These are phyloP conservation scores for Aspergillus sp. DNA, from an alignment of 2,329 filamentous ascomycete genomes.

Conservation along the genomic window DNA sequence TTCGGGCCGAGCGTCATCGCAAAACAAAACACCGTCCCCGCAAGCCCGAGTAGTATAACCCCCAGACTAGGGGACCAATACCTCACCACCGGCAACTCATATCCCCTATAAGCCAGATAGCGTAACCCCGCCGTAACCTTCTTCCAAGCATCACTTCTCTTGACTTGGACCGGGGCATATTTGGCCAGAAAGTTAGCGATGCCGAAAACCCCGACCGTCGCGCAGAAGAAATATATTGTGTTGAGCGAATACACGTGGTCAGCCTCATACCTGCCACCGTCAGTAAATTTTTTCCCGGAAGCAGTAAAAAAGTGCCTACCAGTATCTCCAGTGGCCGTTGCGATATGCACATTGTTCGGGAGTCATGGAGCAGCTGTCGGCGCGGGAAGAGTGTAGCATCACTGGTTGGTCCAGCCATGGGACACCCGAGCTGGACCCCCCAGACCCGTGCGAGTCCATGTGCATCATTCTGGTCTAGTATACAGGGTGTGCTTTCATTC, in stretches of 20 bases:
- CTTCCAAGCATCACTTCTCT: conserved; percentile 23
- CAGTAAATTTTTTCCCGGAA: neutral
- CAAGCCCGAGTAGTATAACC: conserved; percentile 33
- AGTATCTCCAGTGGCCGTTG: conserved; percentile 22
- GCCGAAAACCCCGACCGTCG: conserved; percentile 43
- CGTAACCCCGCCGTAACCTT: conserved; percentile 31
- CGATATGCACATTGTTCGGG: conserved; percentile 25
- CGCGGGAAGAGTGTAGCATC: conserved; percentile 25
- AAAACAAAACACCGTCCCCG: conserved; percentile 44
- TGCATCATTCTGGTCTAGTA: neutral
- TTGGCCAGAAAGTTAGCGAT: conserved; percentile 31
- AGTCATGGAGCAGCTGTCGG: conserved; percentile 22
- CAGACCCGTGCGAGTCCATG: conserved; percentile 10
- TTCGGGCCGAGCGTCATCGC: conserved; percentile 42
- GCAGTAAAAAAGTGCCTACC: conserved; percentile 13
- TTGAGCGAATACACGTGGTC: conserved; percentile 49
- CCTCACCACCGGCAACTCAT: conserved; percentile 24
- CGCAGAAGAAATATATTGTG: conserved; percentile 49
- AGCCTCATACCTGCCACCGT: conserved; percentile 43
- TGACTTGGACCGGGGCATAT: conserved; percentile 23
- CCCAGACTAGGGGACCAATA: conserved; percentile 44
- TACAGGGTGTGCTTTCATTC: too few relatives aligned
- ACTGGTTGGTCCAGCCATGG: conserved; percentile 29
- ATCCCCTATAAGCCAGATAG: conserved; percentile 39
- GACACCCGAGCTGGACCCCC: conserved; percentile 2